Evolutionary conservation across 805 yeast genomes (phyloP).

Genomic region (Wickerhamiella domercqiae): DNA sequence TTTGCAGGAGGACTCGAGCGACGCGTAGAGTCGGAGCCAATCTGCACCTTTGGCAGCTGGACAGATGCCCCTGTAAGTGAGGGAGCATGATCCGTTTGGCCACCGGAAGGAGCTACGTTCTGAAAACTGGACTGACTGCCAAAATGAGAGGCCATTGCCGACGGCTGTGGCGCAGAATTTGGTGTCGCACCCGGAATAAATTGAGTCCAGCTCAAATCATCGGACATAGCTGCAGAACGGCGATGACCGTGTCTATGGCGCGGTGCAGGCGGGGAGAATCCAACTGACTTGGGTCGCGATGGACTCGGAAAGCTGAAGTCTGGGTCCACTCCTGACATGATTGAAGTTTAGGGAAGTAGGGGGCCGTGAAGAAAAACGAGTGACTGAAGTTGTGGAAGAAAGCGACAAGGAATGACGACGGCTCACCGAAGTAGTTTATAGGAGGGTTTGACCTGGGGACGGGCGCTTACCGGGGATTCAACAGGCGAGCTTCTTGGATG

Average conservation of each 20-base stretch:
- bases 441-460: no score
- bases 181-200: no score
- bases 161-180: not conserved
- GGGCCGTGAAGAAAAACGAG: not conserved
- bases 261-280: constrained; percentile 3
- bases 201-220: constrained; percentile 15
- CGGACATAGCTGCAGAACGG: constrained; percentile 20
- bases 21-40: not conserved
- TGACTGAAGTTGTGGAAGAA: no score
- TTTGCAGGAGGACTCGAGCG: not conserved
- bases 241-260: constrained; percentile 16
- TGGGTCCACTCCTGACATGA: constrained; percentile 15
- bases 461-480: no score
- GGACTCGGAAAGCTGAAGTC: constrained; percentile 13
- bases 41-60: not conserved
- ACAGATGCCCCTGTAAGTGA: not conserved
- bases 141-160: no score
- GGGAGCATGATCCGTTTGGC: not conserved
- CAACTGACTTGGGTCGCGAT: constrained; percentile 6
- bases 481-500: no score
- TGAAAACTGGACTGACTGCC: no score
- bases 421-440: no score
- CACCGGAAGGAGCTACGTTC: not conserved
- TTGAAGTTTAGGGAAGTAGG: not conserved
- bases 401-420: no score